These are phyloP conservation scores for Trypanosomatidae sp. DNA, from an alignment of 208 protist genomes.

Conservation along the genomic window DNA sequence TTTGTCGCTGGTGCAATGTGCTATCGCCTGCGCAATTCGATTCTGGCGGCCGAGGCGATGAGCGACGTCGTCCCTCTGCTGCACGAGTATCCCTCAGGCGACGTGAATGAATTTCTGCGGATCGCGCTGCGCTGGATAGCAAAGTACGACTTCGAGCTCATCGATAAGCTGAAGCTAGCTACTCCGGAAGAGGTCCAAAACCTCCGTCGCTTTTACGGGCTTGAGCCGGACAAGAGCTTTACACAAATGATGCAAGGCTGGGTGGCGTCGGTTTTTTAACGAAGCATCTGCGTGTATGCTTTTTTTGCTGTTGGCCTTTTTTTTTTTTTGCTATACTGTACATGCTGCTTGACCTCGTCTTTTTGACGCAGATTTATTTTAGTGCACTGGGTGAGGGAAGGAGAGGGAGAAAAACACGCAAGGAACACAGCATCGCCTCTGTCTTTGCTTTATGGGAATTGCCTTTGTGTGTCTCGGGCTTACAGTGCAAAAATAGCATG, in stretches of 20 bases:
- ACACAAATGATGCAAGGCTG: constrained; percentile 15
- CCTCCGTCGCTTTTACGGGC: constrained; percentile 28
- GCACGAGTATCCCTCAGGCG: constrained; percentile 49
- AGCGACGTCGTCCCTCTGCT: constrained; percentile 57
- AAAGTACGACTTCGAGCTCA: constrained; percentile 40
- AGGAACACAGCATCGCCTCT: too few relatives aligned
- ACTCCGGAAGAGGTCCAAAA: constrained; percentile 36
- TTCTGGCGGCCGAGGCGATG: constrained; percentile 40
- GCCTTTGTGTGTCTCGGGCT: too few relatives aligned
- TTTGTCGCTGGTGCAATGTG: constrained; percentile 70
- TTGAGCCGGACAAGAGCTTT: constrained; percentile 11
- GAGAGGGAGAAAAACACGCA: too few relatives aligned
- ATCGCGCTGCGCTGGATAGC: constrained; percentile 54
- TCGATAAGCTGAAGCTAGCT: constrained; percentile 34
- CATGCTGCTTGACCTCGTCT: too few relatives aligned
- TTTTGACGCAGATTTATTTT: too few relatives aligned
- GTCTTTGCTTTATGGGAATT: too few relatives aligned
- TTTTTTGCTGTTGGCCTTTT: neutral
- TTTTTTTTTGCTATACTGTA: too few relatives aligned
- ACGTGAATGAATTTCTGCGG: constrained; percentile 58
- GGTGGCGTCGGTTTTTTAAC: constrained; percentile 21
- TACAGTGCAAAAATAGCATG: too few relatives aligned
- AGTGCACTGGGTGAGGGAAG: too few relatives aligned
- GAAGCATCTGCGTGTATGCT: neutral
- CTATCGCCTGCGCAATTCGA: constrained; percentile 32